Evolutionary conservation across 495 filamentous ascomycete species (phyloP).

Genomic region (Xylaria venustula): DNA sequence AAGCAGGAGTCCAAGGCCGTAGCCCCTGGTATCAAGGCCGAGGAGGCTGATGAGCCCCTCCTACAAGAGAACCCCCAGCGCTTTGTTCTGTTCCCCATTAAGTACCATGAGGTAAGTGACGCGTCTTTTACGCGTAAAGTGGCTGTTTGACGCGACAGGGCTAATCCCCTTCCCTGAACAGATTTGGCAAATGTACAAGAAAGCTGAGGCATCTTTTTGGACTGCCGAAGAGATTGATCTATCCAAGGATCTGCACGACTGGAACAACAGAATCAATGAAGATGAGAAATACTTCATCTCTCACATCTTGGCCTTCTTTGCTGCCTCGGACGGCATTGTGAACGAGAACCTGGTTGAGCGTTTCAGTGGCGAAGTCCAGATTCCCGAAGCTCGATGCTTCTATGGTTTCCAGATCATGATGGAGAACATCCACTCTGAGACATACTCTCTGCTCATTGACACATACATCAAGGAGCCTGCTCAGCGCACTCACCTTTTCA

Average conservation of each 20-base stretch:
- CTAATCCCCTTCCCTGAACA: constrained; percentile 52
- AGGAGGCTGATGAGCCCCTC: constrained; percentile 83
- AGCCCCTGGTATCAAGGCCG: constrained; percentile 61
- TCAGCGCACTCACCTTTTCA: constrained; percentile 93
- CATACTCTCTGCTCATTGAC: constrained; percentile 98
- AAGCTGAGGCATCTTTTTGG: constrained; percentile 99
- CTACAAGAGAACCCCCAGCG: constrained; percentile 94
- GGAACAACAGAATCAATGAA: constrained; percentile 95
- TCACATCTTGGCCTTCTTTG: constrained; percentile 98
- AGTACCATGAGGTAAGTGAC: constrained; percentile 94
- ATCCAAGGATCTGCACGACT: constrained; percentile 97
- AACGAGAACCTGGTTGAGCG: constrained; percentile 99
- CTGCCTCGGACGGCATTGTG: constrained; percentile 98
- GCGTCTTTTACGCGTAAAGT: constrained; percentile 35
- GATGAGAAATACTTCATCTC: constrained; percentile 98
- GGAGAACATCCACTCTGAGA: constrained; percentile 99
- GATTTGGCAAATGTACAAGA: constrained; percentile 99
- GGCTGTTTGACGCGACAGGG: constrained; percentile 44
- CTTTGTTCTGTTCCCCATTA: constrained; percentile 98
- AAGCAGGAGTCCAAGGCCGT: constrained; percentile 54
- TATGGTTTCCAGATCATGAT: constrained; percentile 99
- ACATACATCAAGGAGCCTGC: constrained; percentile 99
- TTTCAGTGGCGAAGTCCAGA: constrained; percentile 95
- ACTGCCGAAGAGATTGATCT: constrained; percentile 99
- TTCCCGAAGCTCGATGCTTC: constrained; percentile 98